These are phyloP conservation scores for Ophiostoma fasciatum DNA, from an alignment of 2,329 filamentous ascomycete species.

Conservation along the genomic window DNA sequence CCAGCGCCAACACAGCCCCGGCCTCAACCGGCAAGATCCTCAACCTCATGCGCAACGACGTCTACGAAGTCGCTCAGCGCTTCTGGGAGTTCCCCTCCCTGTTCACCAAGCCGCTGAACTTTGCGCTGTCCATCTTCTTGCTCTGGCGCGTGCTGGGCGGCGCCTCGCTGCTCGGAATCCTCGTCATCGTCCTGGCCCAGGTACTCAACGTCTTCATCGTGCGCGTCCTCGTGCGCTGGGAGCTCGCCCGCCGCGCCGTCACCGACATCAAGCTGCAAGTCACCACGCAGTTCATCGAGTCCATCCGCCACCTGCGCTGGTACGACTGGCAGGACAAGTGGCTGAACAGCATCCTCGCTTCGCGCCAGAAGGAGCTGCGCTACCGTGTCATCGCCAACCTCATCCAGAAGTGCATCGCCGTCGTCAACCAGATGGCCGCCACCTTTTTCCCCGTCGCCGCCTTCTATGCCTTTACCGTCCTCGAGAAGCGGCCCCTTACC, in stretches of 20 bases:
- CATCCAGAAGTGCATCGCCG: conserved; percentile 46
- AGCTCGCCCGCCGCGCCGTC: conserved; percentile 53
- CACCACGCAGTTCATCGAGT: conserved; percentile 75
- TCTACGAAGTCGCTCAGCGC: conserved; percentile 66
- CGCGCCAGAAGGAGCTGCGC: conserved; percentile 51
- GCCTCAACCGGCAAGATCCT: conserved; percentile 84
- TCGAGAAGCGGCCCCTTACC: conserved; percentile 51
- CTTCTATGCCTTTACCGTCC: conserved; percentile 65
- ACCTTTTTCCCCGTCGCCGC: conserved; percentile 66
- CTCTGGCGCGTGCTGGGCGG: conserved; percentile 70
- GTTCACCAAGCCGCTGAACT: conserved; percentile 59
- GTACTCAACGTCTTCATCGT: conserved; percentile 54
- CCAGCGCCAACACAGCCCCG: conserved; percentile 32
- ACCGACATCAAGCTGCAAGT: conserved; percentile 69
- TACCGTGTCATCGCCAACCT: conserved; percentile 49
- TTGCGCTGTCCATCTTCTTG: conserved; percentile 58
- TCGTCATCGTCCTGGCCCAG: conserved; percentile 55
- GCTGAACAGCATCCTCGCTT: conserved; percentile 53
- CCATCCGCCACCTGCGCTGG: conserved; percentile 66
- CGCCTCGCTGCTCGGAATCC: conserved; percentile 59
- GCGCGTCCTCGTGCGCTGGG: conserved; percentile 49
- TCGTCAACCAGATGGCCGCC: conserved; percentile 56
- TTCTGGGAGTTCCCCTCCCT: conserved; percentile 81
- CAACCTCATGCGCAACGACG: conserved; percentile 70
- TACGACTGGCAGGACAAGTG: conserved; percentile 71